A percentile compares a stretch with the other conserved stretches of the same genome.
Evolutionary conservation across 441 rosid genomes (phyloP).

Genomic region (Brassica balearica): DNA sequence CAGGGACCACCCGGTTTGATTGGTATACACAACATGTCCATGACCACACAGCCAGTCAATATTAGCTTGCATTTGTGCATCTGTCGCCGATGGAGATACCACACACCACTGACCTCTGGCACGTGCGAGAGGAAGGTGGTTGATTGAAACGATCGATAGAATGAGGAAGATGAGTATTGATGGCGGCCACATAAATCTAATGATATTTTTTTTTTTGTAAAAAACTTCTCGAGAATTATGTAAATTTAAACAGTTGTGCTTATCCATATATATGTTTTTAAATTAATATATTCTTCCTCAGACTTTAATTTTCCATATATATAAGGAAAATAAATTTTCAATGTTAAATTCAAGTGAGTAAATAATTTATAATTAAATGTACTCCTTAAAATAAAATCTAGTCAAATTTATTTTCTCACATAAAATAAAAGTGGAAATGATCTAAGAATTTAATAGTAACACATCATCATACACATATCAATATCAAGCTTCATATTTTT

Average conservation of each 20-base stretch:
- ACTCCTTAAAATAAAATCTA: background rate
- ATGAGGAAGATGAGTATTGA: background rate
- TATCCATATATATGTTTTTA: background rate
- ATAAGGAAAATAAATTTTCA: background rate
- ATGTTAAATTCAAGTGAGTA: background rate
- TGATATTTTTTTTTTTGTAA: background rate
- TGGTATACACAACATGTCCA: slow-evolving; percentile 1
- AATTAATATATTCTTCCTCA: background rate
- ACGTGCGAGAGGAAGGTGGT: background rate
- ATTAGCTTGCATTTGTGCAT: slow-evolving; percentile 18
- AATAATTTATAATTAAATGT: background rate
- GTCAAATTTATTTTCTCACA: background rate
- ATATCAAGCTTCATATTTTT: background rate
- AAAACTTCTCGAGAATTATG: background rate
- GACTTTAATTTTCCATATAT: background rate
- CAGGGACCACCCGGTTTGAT: slow-evolving; percentile 2
- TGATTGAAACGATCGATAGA: background rate
- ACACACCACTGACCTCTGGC: slow-evolving; percentile 18
- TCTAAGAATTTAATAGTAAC: background rate
- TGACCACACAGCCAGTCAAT: slow-evolving; percentile 11
- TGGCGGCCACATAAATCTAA: background rate
- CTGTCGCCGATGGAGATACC: background rate
- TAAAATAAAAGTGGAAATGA: background rate
- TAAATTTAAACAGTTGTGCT: background rate
- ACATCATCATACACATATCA: background rate